Percentiles rank a stretch among this genome's conserved stretches.
Evolutionary conservation across 345 rosid genomes (phyloP).

Genomic region (Lepidium aucheri): DNA sequence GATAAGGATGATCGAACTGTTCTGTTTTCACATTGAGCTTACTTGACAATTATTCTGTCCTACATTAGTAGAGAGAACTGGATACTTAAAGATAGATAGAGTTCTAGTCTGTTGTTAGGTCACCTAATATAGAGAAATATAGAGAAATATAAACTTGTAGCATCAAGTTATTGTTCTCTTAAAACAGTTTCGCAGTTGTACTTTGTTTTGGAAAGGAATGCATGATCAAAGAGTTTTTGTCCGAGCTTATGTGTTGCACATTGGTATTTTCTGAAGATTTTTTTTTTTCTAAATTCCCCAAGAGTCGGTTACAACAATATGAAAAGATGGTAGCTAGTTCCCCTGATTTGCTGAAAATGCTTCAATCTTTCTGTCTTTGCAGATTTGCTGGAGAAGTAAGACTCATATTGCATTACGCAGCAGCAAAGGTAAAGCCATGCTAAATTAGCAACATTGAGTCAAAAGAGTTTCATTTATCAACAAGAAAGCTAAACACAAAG

Average conservation of each 20-base stretch:
- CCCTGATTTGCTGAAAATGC: neutral
- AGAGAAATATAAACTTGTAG: neutral
- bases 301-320: too few species aligned
- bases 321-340: too few species aligned
- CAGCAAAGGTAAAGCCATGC: conserved; percentile 44
- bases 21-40: neutral
- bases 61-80: neutral
- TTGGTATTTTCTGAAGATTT: neutral
- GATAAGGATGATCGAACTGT: neutral
- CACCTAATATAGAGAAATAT: neutral
- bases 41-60: neutral
- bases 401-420: conserved; percentile 56
- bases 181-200: neutral
- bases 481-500: neutral
- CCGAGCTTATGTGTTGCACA: neutral
- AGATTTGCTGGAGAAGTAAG: conserved; percentile 83
- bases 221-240: neutral
- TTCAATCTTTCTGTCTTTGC: conserved; percentile 20
- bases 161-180: neutral
- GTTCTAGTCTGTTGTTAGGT: neutral
- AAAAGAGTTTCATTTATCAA: neutral
- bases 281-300: too few species aligned
- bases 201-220: neutral
- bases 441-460: neutral
- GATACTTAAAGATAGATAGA: neutral